These are phyloP conservation scores for Cercospora citrullina DNA, from an alignment of 2,329 filamentous ascomycete genomes.

Conservation along the genomic window DNA sequence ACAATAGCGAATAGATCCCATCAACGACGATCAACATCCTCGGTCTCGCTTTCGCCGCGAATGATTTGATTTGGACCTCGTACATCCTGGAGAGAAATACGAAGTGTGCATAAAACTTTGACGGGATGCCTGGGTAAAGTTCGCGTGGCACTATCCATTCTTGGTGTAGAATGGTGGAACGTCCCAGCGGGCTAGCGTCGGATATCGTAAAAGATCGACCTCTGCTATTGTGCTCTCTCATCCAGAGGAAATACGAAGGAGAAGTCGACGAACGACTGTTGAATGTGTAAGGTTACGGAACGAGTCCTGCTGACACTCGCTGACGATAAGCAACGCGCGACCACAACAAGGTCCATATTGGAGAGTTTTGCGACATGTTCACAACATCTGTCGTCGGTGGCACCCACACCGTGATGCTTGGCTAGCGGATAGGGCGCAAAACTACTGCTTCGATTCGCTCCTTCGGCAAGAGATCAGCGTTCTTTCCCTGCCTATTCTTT, in stretches of 20 bases:
- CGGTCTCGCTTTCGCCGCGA: not conserved
- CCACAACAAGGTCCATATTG: not conserved
- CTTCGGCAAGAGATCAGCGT: not conserved
- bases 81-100: constrained; percentile 3
- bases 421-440: not conserved
- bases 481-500: not conserved
- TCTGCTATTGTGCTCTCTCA: not conserved
- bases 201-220: constrained; percentile 1
- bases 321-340: not conserved
- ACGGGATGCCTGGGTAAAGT: not conserved
- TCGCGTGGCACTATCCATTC: constrained; percentile 1
- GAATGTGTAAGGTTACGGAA: not conserved
- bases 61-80: not conserved
- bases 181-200: not conserved
- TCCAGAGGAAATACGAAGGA: not conserved
- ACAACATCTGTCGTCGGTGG: constrained; percentile 2
- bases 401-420: not conserved
- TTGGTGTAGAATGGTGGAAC: not conserved
- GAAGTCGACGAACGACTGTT: not conserved
- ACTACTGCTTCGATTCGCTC: not conserved
- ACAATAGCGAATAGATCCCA: not conserved
- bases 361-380: not conserved
- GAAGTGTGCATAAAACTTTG: constrained; percentile 1
- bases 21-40: not conserved
- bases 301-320: not conserved